These are phyloP conservation scores for Salix purpurea DNA, from an alignment of 345 rosid genomes.

Conservation along the genomic window DNA sequence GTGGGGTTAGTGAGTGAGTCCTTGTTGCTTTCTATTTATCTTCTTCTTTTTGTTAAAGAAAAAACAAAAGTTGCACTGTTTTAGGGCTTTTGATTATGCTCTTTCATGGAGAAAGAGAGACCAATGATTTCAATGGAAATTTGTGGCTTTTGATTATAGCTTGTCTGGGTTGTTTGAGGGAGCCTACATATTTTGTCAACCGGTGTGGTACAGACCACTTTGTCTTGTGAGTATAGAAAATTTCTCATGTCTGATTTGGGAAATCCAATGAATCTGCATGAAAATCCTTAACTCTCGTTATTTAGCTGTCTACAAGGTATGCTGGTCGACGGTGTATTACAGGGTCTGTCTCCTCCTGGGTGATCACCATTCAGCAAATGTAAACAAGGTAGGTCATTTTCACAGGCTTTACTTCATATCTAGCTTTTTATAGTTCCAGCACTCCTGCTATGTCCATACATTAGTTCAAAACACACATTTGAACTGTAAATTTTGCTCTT, in stretches of 20 bases:
- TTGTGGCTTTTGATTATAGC: conserved; percentile 20
- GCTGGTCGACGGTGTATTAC: conserved; percentile 7
- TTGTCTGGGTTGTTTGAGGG: conserved; percentile 9
- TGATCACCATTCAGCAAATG: conserved; percentile 9
- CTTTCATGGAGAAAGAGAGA: conserved; percentile 34
- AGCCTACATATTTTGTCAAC: conserved; percentile 19
- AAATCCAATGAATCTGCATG: conserved; percentile 15
- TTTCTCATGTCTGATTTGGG: conserved; percentile 12
- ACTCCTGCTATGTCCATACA: background rate
- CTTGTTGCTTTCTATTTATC: conserved; percentile 20
- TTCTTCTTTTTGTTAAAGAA: conserved; percentile 26
- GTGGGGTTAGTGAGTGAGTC: conserved; percentile 22
- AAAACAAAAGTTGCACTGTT: conserved; percentile 23
- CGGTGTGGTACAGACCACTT: conserved; percentile 17
- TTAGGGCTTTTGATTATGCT: conserved; percentile 26
- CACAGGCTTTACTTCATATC: conserved; percentile 6
- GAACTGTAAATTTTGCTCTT: background rate
- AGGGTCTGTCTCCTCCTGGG: conserved; percentile 5
- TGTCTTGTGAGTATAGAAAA: conserved; percentile 11
- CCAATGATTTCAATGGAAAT: conserved; percentile 40
- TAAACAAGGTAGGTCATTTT: conserved; percentile 30
- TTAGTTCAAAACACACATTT: background rate
- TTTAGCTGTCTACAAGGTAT: conserved; percentile 12
- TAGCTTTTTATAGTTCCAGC: background rate
- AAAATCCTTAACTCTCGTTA: conserved; percentile 2